Percentiles rank a stretch among this genome's conserved stretches.
These are phyloP conservation scores for Aspergillus bridgeri DNA, from an alignment of 495 filamentous ascomycete species.

Conservation along the genomic window DNA sequence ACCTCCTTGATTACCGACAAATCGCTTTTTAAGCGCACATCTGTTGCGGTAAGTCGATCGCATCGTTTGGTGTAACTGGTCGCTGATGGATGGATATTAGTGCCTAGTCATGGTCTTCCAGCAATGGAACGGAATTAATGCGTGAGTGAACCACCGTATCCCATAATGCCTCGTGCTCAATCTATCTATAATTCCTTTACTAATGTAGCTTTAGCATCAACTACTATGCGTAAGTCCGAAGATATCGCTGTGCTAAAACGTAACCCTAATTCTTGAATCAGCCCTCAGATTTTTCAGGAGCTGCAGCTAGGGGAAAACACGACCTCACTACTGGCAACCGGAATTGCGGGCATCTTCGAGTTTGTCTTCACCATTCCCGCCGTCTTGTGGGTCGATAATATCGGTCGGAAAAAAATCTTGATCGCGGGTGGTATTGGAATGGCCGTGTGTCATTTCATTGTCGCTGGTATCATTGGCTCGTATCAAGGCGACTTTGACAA, in stretches of 20 bases:
- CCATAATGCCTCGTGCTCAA: too few relatives aligned
- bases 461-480: slow-evolving; percentile 38
- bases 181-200: neutral
- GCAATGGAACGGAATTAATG: slow-evolving; percentile 63
- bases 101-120: slow-evolving; percentile 49
- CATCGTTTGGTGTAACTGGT: neutral
- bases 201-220: slow-evolving; percentile 34
- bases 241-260: too few relatives aligned
- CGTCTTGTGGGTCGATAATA: slow-evolving; percentile 70
- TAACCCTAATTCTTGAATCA: too few relatives aligned
- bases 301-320: slow-evolving; percentile 44
- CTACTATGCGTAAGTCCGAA: slow-evolving; percentile 48
- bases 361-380: slow-evolving; percentile 68
- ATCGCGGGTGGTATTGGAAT: slow-evolving; percentile 71
- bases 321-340: slow-evolving; percentile 64
- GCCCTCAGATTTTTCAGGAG: slow-evolving; percentile 36
- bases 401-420: slow-evolving; percentile 72
- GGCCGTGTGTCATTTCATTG: slow-evolving; percentile 55
- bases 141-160: slow-evolving; percentile 10
- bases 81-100: slow-evolving; percentile 13
- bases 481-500: slow-evolving; percentile 30
- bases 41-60: slow-evolving; percentile 28
- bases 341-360: slow-evolving; percentile 72
- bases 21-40: slow-evolving; percentile 35
- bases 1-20: slow-evolving; percentile 31